phyloP scores from a whole-genome alignment of 1,284 basidiomycete genomes.

The Marasmius tenuissimus region DNA sequence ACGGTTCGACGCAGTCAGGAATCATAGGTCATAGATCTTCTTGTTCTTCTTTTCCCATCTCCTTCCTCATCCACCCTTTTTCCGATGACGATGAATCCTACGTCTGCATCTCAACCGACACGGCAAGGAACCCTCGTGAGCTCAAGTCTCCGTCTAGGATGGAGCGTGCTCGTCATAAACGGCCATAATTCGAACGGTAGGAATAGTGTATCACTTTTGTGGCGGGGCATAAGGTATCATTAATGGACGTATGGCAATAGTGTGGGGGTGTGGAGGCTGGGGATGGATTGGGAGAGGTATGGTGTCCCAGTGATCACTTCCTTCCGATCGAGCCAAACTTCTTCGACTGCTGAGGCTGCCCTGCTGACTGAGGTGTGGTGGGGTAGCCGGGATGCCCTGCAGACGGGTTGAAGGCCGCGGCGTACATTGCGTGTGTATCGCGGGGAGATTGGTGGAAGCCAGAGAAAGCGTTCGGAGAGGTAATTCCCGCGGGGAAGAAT shows the following conservation, averaged over 20 bases:
- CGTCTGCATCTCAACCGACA: too few relatives aligned
- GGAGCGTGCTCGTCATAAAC: too few relatives aligned
- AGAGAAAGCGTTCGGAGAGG: conserved; percentile 63
- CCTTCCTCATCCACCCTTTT: background rate
- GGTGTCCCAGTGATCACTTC: background rate
- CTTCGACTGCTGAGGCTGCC: conserved; percentile 11
- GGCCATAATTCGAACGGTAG: background rate
- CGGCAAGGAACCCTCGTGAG: too few relatives aligned
- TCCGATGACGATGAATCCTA: too few relatives aligned
- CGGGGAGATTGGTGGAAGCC: conserved; percentile 67
- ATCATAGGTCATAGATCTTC: too few relatives aligned
- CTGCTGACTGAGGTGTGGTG: conserved; percentile 18
- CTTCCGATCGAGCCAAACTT: background rate
- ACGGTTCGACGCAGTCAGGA: background rate
- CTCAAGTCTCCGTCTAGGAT: too few relatives aligned
- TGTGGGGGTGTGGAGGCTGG: background rate
- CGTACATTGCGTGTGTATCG: conserved; percentile 64
- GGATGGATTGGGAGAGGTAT: background rate
- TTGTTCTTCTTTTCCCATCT: background rate
- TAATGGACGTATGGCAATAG: background rate
- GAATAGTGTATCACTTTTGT: background rate
- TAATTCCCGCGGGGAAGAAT: conserved; percentile 60
- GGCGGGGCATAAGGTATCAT: background rate
- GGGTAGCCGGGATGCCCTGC: conserved; percentile 5
- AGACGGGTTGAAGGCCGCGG: conserved; percentile 45